phyloP scores from a whole-genome alignment of 192 early-diverging fungal genomes.

The Coemansia sp. region DNA sequence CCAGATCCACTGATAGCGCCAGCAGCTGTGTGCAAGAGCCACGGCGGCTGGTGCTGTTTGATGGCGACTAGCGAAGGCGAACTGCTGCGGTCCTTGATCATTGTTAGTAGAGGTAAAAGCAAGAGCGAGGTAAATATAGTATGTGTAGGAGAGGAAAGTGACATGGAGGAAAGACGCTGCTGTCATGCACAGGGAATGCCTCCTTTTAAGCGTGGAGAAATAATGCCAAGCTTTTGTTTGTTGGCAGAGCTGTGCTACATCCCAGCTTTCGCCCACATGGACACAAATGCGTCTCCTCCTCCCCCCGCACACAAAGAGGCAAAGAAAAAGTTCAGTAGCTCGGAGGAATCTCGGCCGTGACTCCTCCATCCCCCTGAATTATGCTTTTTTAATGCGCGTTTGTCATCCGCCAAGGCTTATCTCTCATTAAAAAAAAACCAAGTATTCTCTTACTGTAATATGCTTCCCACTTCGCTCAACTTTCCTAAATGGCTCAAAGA shows the following conservation, averaged over 20 bases:
- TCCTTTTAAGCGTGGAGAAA: too few relatives aligned
- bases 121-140: background rate
- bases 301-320: too few relatives aligned
- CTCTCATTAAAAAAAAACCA: background rate
- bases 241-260: too few relatives aligned
- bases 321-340: background rate
- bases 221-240: too few relatives aligned
- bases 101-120: background rate
- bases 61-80: background rate
- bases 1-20: background rate
- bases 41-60: background rate
- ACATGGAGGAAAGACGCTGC: background rate
- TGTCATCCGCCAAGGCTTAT: background rate
- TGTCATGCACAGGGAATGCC: too few relatives aligned
- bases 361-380: too few relatives aligned
- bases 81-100: background rate
- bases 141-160: background rate
- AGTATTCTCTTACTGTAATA: background rate
- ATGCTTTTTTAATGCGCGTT: too few relatives aligned
- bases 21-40: background rate
- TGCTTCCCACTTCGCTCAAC: slow-evolving; percentile 83
- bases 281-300: too few relatives aligned
- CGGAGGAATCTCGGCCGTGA: background rate
- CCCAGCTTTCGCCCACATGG: too few relatives aligned
- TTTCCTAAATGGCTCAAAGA: slow-evolving; percentile 86